Evolutionary conservation across 176 grass and related monocot species (phyloP), one percentile per base, ranked within the genome.

Genomic region (Eremochloa ophiuroides): DNA sequence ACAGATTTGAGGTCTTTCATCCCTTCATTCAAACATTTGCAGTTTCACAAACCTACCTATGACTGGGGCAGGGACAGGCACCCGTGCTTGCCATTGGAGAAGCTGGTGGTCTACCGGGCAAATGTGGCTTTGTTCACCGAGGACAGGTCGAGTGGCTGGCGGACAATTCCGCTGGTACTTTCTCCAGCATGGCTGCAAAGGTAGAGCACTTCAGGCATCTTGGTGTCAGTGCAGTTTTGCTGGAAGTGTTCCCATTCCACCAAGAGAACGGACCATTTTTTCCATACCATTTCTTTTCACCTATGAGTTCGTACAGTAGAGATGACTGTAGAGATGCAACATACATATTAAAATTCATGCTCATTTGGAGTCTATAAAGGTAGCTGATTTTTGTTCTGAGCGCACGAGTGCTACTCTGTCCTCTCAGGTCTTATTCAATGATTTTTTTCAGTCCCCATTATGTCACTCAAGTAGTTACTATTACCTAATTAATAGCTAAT

Each of bases 1-100:
- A 99, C 96, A 64, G 96, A 99, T 95, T 99, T 99, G 76, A 91
- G 96, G 96, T 95, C 74, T n/a, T 37, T 12, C 5, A 17, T 66
- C 8, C 69, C 27, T 61, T 62, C 39, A 47, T 64, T 83, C 43
- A 22, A 11, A 26, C 16, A 7, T 37, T 23, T 56, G 53, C 53
- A 56, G 53, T 56, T 56, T 56, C n/a, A n/a, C n/a, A n/a, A n/a
- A 10, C 79, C 77, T 27, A 80, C 7, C 43, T 98, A 91, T 75
- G 66, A 80, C 17, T 98, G 95, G 95, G 74, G 84, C 41, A 77
- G 79, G 75, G 90, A 89, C 77, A 79, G 8, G 71, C 82, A 56
- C 22, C 92, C 88, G 14, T 10, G 23, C 65, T 82, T 95, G 87
- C 86, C 92, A 29, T 80, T 91, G 90, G 92, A 98, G 85, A 91